Base-by-base conservation (phyloP, 495 filamentous ascomycete species). In the Lophiostoma macrostomum region DNA sequence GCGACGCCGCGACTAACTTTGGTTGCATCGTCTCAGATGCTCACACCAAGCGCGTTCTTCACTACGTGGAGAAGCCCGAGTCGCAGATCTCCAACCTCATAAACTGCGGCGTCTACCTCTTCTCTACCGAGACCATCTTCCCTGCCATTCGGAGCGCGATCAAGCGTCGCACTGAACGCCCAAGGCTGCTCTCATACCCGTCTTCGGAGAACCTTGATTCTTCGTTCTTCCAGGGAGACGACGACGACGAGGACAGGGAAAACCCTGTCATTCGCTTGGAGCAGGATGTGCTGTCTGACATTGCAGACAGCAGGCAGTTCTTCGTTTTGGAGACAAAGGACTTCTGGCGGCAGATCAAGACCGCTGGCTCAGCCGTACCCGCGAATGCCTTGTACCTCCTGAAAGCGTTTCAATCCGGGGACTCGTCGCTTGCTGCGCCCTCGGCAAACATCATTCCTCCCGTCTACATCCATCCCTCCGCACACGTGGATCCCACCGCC, bases 281-380 rank as follows among this genome's bases (percentile, higher is more conserved):
- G 74, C 93, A 99, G 70, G 93, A 99, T 66, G 96, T 99, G 53
- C 83, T 99, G 31, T 86, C 90, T 44, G 91, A 96, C 63, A 82
- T 99, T 61, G 91, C 93, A 29, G 93, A 99, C 73, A 95, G 83
- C 80, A 91, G 94, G 69, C 90, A 93, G 66, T 99, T 99, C 78
- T 99, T 88, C 71, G 94, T 97, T 16, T 86, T 95, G 70, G 93
- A 99, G 73, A 97, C 93, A 36, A 95, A 95, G 74, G 93, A 96
- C 66, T 99, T 99, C 74, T 99, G 93, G 93, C 91, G 93, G 49
- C 93, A 99, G 77, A 97, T 99, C 79, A 99, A 99, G 80, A 95
- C 94, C 4, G 93, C 93, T 40, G 94, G 94, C 32, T 97, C 93
- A 18, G 93, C 93, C 41, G 90, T 99, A 49, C 94, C 93, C 8